Evolutionary conservation across 202 grass and related monocot genomes (phyloP), one percentile per base, ranked within the genome.

Genomic region (Saccharum hybrid): DNA sequence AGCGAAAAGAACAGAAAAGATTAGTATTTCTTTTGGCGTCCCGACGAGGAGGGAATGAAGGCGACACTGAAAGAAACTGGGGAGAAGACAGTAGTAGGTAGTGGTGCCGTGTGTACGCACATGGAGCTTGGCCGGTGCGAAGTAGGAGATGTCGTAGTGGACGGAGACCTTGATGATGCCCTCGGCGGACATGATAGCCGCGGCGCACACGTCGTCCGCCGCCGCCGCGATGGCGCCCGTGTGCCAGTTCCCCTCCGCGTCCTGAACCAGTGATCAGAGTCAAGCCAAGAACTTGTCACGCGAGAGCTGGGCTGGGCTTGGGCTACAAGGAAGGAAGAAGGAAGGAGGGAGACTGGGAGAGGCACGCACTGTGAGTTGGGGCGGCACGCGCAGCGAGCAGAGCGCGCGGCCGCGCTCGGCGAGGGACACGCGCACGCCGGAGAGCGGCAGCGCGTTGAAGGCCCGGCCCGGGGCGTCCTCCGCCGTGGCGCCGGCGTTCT

Each of bases 91-190:
- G 69, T 56, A 56, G 42, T 8, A 72, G 37, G 36, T 28, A 56
- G 19, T 1, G 38, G 30, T 2, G 41, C 11, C 9, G 14, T 49
- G 46, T 49, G 46, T 16, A 85, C 51, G 75, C 36, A 94, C 92
- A 84, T 91, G 82, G 70, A 82, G 77, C 79, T 88, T 93, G 86
- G 88, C 94, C 21, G 82, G 79, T 2, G 86, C 51, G 88, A 91
- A 97, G 84, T 82, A 94, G 42, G 86, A 93, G 63, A 97, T 77
- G 80, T 90, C 84, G 72, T 94, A 94, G 68, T 92, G 75, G 66
- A 97, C 92, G 45, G 94, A 94, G 79, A 97, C 64, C 37, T 88
- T 90, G 88, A 94, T 91, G 83, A 94, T 72, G 46, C 90, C 90
- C 75, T 91, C 84, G 22, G 83, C 51, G 66, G 95, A 91, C 85